Conservation (phyloP, 2,329 filamentous ascomycete species). For the Venturia effusa region DNA sequence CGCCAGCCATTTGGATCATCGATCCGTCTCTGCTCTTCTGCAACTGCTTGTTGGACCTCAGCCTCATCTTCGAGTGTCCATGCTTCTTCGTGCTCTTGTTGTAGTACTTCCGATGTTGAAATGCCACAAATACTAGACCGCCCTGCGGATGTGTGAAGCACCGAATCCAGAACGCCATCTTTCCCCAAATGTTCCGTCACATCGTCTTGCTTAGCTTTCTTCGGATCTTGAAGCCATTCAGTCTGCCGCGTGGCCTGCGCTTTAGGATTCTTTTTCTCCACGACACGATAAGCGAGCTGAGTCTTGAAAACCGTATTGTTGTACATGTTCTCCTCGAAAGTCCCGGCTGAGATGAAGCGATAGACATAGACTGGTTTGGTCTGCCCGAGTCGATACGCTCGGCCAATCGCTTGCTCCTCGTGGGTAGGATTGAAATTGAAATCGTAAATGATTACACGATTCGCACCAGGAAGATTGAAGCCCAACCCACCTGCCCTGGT, state of each 20-base stretch:
- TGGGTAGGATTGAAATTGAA: conserved; percentile 68
- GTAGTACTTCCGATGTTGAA: background rate
- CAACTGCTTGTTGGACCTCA: background rate
- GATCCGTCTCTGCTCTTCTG: background rate
- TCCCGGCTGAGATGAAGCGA: conserved; percentile 65
- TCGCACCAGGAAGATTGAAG: conserved; percentile 74
- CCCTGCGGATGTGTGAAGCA: conserved; percentile 3
- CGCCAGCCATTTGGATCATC: background rate
- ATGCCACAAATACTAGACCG: background rate
- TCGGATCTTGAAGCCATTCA: conserved; percentile 1
- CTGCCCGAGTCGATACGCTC: conserved; percentile 79
- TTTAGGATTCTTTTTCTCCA: conserved; percentile 62
- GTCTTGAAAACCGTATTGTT: conserved; percentile 72
- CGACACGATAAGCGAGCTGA: conserved; percentile 66
- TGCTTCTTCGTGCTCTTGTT: conserved; percentile 4
- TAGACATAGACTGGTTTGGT: conserved; percentile 75
- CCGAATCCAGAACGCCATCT: conserved; percentile 3
- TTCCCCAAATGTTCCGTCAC: background rate
- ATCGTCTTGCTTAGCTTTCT: background rate
- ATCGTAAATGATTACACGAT: conserved; percentile 78
- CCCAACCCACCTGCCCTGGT: conserved; percentile 74
- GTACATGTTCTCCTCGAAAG: conserved; percentile 65
- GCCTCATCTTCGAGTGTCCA: background rate
- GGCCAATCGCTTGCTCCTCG: conserved; percentile 79
- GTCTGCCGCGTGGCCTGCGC: background rate